Base-by-base conservation (phyloP, 768 basidiomycete species). In the Tylopilus sp. region DNA sequence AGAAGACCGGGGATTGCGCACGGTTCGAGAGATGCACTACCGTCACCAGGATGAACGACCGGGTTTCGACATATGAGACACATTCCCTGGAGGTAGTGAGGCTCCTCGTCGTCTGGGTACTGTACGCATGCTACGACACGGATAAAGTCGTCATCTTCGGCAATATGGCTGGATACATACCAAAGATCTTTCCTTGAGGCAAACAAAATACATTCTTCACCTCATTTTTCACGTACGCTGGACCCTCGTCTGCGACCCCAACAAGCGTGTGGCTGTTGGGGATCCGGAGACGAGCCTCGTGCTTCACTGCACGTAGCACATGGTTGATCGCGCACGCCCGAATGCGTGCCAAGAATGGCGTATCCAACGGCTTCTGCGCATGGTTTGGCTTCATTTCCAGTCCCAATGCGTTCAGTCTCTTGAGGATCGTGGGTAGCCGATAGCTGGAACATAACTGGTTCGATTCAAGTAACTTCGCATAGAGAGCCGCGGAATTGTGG, bases 191-290 rank as follows among this genome's bases (percentile, higher is more conserved):
- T 1, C 79, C 81, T 54, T 77, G 76, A 6, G 69, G 66, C 14
- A 92, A 69, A 30, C 64, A 72, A 62, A 75, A 85, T 2, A 87
- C 78, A 55, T 86, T 76, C 33, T 77, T 62, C 48, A 70, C 62
- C 1, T 84, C 84, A n/a, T 66, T 71, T 9, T 65, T 48, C 38
- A 63, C 64, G 56, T 89, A 88, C 0, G 84, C 81, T 0, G 84
- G 82, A 0, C 89, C 89, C 68, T 92, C 89, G 60, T 94, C 92
- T 4, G 89, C 86, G 10, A 93, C 79, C 1, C 92, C 92, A 12
- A 92, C 87, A 1, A 94, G 76, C 25, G 84, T 74, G 53, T 82
- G 82, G 54, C 84, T 84, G 1, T 82, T 71, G 0, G 84, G 84
- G 11, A 94, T 78, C 4, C 77, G 81, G 25, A 94, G 87, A 10